Percentiles rank a stretch among this genome's conserved stretches.
Evolutionary conservation across 2,329 filamentous ascomycete species (phyloP).

Genomic region (Stenocarpella maydis): DNA sequence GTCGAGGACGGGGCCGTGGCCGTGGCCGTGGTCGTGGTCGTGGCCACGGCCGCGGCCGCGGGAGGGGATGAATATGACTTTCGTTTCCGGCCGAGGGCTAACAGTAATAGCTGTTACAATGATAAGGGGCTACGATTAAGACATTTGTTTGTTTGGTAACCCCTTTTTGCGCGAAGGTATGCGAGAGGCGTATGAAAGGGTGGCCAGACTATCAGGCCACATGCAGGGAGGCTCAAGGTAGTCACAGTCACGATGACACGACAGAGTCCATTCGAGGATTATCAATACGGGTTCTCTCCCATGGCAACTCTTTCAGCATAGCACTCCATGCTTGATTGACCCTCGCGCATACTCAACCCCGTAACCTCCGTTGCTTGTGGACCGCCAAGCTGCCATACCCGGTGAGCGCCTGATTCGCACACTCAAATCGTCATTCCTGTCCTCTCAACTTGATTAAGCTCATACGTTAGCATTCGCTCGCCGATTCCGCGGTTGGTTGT

Average conservation of each 20-base stretch:
- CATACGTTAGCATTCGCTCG: conserved; percentile 11
- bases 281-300: not conserved
- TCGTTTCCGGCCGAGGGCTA: not conserved
- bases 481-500: not conserved
- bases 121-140: not conserved
- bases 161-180: not conserved
- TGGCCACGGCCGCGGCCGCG: conserved; percentile 1
- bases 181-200: not conserved
- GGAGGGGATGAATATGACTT: conserved; percentile 32
- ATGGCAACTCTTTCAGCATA: not conserved
- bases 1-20: conserved; percentile 3
- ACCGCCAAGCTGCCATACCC: conserved; percentile 1
- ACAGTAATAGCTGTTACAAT: not conserved
- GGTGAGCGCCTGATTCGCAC: conserved; percentile 16
- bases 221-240: not conserved
- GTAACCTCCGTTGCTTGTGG: not conserved
- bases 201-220: not conserved
- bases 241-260: not conserved
- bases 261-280: not conserved
- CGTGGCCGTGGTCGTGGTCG: conserved; percentile 29
- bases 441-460: conserved; percentile 28
- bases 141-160: not conserved
- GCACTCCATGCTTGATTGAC: not conserved
- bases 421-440: conserved; percentile 19
- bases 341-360: conserved; percentile 2